Percentiles rank a stretch among this genome's conserved stretches.
Conservation (phyloP, 1,139 yeast genomes). For the Pichia sp. region DNA sequence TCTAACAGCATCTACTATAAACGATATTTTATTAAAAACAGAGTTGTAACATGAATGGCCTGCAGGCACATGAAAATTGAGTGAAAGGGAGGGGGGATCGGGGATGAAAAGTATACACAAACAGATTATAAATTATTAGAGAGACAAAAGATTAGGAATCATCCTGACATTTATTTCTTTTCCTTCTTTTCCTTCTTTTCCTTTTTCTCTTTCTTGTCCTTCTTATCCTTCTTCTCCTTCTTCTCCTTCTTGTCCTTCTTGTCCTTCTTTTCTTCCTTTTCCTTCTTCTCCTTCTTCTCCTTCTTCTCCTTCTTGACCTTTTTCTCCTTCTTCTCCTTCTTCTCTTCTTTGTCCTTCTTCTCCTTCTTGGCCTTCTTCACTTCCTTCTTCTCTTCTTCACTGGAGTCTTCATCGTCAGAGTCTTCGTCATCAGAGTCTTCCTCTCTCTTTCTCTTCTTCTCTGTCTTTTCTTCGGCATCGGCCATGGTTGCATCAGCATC, state of each 20-base stretch:
- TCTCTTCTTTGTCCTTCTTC: slow-evolving; percentile 35
- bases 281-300: slow-evolving; percentile 37
- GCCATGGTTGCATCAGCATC: slow-evolving; percentile 79
- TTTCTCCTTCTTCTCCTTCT: slow-evolving; percentile 34
- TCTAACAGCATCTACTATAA: not conserved
- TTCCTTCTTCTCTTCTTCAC: slow-evolving; percentile 40
- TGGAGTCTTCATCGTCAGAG: slow-evolving; percentile 37
- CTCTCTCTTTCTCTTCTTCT: slow-evolving; percentile 42
- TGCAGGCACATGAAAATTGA: slow-evolving; percentile 4
- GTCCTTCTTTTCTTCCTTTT: slow-evolving; percentile 45
- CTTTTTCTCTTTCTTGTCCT: slow-evolving; percentile 26
- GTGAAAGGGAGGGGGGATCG: not conserved
- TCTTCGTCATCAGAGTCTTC: slow-evolving; percentile 44
- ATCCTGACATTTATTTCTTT: slow-evolving; percentile 16
- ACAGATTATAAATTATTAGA: not conserved
- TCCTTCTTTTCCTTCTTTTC: slow-evolving; percentile 23
- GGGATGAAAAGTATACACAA: not conserved
- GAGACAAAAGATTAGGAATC: not conserved
- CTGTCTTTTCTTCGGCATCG: slow-evolving; percentile 33
- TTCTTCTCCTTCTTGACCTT: slow-evolving; percentile 39
- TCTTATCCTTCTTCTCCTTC: slow-evolving; percentile 41
- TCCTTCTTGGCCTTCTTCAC: slow-evolving; percentile 41
- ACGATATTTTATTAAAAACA: slow-evolving; percentile 13
- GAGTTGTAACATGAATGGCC: slow-evolving; percentile 6
- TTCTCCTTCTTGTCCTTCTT: slow-evolving; percentile 47